Evolutionary conservation across 371 early-diverging fungal species (phyloP).

Genomic region (Rhizopus arrhizus): DNA sequence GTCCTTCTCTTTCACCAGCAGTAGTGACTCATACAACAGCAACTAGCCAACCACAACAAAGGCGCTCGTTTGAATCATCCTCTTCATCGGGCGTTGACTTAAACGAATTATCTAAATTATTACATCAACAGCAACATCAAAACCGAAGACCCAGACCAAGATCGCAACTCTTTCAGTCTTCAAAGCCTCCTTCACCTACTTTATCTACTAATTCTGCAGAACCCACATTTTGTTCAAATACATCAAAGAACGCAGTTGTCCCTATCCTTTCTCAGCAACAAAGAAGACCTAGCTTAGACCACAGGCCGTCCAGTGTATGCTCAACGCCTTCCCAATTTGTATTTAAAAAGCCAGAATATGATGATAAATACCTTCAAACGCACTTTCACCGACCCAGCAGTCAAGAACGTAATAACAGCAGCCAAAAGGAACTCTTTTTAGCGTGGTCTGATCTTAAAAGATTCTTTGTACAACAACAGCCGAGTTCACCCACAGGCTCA

Average conservation of each 20-base stretch:
- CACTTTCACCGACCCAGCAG: slow-evolving; percentile 31
- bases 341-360: slow-evolving; percentile 40
- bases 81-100: slow-evolving; percentile 33
- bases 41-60: slow-evolving; percentile 37
- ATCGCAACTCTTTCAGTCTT: slow-evolving; percentile 42
- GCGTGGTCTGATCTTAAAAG: slow-evolving; percentile 36
- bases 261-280: slow-evolving; percentile 28
- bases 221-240: slow-evolving; percentile 30
- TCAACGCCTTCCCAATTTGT: slow-evolving; percentile 37
- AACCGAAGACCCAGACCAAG: slow-evolving; percentile 29
- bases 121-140: slow-evolving; percentile 28
- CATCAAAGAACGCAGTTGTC: slow-evolving; percentile 22
- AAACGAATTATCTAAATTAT: slow-evolving; percentile 37
- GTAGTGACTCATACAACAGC: slow-evolving; percentile 46
- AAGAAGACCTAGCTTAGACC: slow-evolving; percentile 26
- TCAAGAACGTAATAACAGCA: slow-evolving; percentile 10
- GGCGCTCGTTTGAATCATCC: slow-evolving; percentile 27
- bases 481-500: slow-evolving; percentile 17
- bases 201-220: slow-evolving; percentile 35
- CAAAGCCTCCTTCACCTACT: slow-evolving; percentile 37
- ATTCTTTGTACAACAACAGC: slow-evolving; percentile 27
- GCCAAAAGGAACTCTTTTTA: slow-evolving; percentile 27
- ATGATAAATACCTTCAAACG: slow-evolving; percentile 34
- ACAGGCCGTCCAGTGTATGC: slow-evolving; percentile 30
- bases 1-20: slow-evolving; percentile 49